Conservation (phyloP, 805 yeast genomes). For the Candida palmyrensis region DNA sequence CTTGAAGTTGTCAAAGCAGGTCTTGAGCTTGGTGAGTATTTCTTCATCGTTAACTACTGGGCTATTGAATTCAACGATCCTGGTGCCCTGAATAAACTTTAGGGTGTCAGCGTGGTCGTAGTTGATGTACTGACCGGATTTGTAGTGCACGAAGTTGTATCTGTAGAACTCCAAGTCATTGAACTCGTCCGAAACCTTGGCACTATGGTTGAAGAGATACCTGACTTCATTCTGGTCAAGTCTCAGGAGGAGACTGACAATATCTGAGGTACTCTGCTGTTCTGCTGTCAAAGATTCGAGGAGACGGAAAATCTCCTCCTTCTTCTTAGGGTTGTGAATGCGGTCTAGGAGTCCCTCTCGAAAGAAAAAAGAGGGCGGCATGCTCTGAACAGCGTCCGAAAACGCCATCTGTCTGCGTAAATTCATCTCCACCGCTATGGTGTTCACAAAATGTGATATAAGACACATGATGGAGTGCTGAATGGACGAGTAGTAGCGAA, state of each 20-base stretch:
- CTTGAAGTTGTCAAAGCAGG: constrained; percentile 11
- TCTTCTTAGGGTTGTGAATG: constrained; percentile 12
- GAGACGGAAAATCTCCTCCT: constrained; percentile 14
- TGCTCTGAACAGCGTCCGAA: constrained; percentile 1
- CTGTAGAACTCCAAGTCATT: constrained; percentile 19
- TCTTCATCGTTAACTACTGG: constrained; percentile 14
- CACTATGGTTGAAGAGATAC: constrained; percentile 5
- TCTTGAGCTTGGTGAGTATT: constrained; percentile 14
- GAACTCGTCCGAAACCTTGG: constrained; percentile 14
- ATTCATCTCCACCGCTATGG: constrained; percentile 26
- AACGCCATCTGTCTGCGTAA: constrained; percentile 14
- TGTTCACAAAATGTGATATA: constrained; percentile 13
- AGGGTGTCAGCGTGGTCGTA: constrained; percentile 27
- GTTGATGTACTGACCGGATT: constrained; percentile 28
- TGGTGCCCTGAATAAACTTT: constrained; percentile 6
- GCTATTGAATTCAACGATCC: constrained; percentile 11
- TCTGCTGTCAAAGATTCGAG: constrained; percentile 4
- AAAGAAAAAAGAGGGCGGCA: constrained; percentile 7
- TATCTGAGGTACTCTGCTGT: not conserved
- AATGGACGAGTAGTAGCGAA: constrained; percentile 4
- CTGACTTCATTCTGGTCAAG: constrained; percentile 3
- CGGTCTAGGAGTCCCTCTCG: constrained; percentile 14
- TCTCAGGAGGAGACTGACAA: constrained; percentile 1
- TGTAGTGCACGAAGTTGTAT: constrained; percentile 17
- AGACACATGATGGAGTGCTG: constrained; percentile 3